A percentile compares a stretch with the other conserved stretches of the same genome.
Conservation (phyloP, 2,329 filamentous ascomycete species). For the Calonectria fujianensis region DNA sequence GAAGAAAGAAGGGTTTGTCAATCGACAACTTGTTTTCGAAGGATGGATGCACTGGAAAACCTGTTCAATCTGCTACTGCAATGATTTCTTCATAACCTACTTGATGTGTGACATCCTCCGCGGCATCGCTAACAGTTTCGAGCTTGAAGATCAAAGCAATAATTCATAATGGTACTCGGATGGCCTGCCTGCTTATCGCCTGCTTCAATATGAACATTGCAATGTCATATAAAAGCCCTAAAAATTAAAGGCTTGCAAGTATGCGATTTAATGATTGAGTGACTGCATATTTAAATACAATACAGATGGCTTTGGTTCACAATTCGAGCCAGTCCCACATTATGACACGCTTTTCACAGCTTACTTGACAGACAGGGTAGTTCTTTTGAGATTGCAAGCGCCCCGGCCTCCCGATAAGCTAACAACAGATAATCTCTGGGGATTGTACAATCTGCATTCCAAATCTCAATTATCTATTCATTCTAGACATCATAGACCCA, state of each 20-base stretch:
- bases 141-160: background rate
- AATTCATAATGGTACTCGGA: background rate
- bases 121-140: background rate
- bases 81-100: background rate
- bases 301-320: no score
- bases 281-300: background rate
- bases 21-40: background rate
- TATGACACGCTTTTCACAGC: background rate
- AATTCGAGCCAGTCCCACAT: no score
- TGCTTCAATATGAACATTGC: background rate
- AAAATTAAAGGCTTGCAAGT: no score
- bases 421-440: background rate
- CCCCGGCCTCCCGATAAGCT: background rate
- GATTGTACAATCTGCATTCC: background rate
- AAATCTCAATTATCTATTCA: background rate
- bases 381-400: background rate
- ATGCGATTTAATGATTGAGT: background rate
- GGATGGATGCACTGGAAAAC: background rate
- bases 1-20: no score
- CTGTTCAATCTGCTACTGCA: background rate
- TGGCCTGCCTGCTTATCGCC: background rate
- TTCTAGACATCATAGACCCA: background rate
- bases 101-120: background rate
- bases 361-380: no score
- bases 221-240: no score